Conservation (phyloP, 306 rosid genomes). For the Medicago ruthenica region DNA sequence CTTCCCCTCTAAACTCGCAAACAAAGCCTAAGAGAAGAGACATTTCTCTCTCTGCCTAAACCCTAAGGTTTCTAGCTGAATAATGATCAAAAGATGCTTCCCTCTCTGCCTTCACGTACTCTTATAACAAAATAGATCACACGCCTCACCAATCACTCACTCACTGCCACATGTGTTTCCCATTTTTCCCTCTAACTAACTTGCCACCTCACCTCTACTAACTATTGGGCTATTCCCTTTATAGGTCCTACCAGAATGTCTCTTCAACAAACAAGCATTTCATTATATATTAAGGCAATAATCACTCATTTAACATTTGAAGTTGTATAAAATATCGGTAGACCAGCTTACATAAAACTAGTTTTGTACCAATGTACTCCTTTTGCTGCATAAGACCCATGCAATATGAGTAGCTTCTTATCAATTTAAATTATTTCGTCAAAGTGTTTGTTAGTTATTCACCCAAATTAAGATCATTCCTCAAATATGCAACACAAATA, state of each 20-base stretch:
- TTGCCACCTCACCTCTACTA: no score
- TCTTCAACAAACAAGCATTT: conserved; percentile 34
- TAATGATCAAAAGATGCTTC: no score
- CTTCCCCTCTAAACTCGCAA: no score
- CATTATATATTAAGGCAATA: conserved; percentile 27
- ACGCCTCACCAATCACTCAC: no score
- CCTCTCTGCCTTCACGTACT: no score
- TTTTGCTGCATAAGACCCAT: conserved; percentile 29
- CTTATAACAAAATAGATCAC: no score
- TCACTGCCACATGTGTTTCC: no score
- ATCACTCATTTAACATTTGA: conserved; percentile 28
- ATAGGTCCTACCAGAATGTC: neutral
- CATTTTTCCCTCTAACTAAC: no score
- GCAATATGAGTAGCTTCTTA: conserved; percentile 18
- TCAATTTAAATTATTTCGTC: conserved; percentile 25
- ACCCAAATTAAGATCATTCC: conserved; percentile 30
- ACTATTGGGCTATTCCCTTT: no score
- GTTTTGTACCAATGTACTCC: conserved; percentile 18
- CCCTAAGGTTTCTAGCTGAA: no score
- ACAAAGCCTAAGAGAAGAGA: no score
- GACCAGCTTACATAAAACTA: conserved; percentile 26
- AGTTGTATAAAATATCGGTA: conserved; percentile 5
- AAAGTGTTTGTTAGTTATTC: conserved; percentile 20
- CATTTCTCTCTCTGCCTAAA: no score
- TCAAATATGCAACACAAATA: conserved; percentile 27